Evolutionary conservation across 2,329 filamentous ascomycete genomes (phyloP).

Genomic region (Juglanconis juglandina): DNA sequence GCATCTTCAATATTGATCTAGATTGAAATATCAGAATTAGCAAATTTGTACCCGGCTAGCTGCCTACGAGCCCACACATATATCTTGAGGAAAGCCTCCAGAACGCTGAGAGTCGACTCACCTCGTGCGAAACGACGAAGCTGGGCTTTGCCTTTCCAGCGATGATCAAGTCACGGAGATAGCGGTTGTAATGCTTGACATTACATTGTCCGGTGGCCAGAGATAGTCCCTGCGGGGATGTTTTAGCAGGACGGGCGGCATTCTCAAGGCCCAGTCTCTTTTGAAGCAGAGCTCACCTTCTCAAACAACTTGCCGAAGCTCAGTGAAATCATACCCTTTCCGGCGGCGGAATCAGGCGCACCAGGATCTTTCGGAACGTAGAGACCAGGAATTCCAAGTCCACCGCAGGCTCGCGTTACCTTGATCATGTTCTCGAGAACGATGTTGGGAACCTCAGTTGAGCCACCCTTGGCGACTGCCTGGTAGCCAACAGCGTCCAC

Average conservation of each 20-base stretch:
- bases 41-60: neutral
- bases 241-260: neutral
- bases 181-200: slow-evolving; percentile 65
- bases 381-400: slow-evolving; percentile 58
- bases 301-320: slow-evolving; percentile 68
- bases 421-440: slow-evolving; percentile 62
- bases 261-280: neutral
- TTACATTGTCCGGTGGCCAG: slow-evolving; percentile 65
- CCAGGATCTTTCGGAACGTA: slow-evolving; percentile 54
- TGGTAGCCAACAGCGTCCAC: slow-evolving; percentile 67
- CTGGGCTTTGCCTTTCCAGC: slow-evolving; percentile 61
- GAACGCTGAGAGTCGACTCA: neutral
- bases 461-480: slow-evolving; percentile 52
- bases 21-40: neutral
- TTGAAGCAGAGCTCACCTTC: slow-evolving; percentile 42
- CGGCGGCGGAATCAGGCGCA: slow-evolving; percentile 56
- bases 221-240: slow-evolving; percentile 45
- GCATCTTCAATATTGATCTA: slow-evolving; percentile 58
- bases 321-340: slow-evolving; percentile 61
- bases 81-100: neutral
- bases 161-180: slow-evolving; percentile 63
- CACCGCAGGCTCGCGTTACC: slow-evolving; percentile 59
- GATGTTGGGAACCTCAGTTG: slow-evolving; percentile 59
- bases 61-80: neutral
- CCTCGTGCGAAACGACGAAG: slow-evolving; percentile 63